Evolutionary conservation across 2,329 filamentous ascomycete species (phyloP).

Genomic region (Talaromyces sp.): DNA sequence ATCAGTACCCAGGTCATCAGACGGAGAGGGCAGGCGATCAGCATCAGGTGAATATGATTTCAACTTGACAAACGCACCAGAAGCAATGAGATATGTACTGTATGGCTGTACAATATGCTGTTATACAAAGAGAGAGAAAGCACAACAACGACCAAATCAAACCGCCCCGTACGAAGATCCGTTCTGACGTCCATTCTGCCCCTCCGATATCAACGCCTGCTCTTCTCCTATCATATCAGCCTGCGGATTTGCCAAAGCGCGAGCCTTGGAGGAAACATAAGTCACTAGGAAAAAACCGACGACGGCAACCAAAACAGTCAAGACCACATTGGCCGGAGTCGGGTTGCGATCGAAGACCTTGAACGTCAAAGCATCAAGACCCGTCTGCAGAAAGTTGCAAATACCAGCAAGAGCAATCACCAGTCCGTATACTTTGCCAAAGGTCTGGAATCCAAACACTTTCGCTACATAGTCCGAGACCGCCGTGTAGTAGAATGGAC

Average conservation of each 20-base stretch:
- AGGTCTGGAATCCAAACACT: slow-evolving; percentile 87
- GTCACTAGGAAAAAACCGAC: slow-evolving; percentile 64
- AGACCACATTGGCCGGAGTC: slow-evolving; percentile 68
- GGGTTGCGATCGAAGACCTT: slow-evolving; percentile 68
- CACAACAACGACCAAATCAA: not conserved
- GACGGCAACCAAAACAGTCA: slow-evolving; percentile 59
- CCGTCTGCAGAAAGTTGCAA: slow-evolving; percentile 78
- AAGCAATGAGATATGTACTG: not conserved
- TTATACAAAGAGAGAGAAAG: not conserved
- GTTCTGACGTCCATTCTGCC: slow-evolving; percentile 4
- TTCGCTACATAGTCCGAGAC: slow-evolving; percentile 87
- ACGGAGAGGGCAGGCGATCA: not conserved
- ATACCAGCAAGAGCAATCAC: slow-evolving; percentile 83
- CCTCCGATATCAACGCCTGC: slow-evolving; percentile 11
- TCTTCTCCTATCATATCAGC: slow-evolving; percentile 9
- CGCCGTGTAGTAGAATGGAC: slow-evolving; percentile 83
- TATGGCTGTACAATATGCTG: not conserved
- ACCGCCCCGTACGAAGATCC: slow-evolving; percentile 8
- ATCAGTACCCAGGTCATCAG: not conserved
- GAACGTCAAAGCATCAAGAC: slow-evolving; percentile 74
- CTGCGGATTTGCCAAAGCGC: not conserved
- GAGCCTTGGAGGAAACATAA: slow-evolving; percentile 53
- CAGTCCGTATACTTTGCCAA: slow-evolving; percentile 89
- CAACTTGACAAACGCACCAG: not conserved
- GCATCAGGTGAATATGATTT: not conserved